These are phyloP conservation scores for Botrytis pseudocinerea DNA, from an alignment of 2,329 filamentous ascomycete species.

Conservation along the genomic window DNA sequence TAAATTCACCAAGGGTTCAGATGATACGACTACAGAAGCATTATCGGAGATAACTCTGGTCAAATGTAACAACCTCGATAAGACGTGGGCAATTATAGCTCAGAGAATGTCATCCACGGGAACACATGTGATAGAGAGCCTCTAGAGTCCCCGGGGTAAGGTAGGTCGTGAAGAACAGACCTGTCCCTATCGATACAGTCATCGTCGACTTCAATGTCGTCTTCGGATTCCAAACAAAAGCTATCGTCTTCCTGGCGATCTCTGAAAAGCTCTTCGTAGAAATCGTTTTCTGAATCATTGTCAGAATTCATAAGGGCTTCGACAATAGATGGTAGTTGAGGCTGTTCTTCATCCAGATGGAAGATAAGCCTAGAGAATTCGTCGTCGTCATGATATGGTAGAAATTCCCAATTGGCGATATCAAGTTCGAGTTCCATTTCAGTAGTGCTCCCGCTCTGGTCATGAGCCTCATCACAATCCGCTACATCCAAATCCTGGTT, in stretches of 20 bases:
- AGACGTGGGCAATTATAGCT: background rate
- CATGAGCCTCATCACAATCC: background rate
- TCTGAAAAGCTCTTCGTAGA: background rate
- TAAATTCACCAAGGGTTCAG: too few relatives aligned
- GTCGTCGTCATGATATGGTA: background rate
- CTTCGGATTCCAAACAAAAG: background rate
- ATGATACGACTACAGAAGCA: too few relatives aligned
- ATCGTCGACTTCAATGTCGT: background rate
- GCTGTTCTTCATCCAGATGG: background rate
- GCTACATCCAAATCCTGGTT: background rate
- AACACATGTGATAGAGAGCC: background rate
- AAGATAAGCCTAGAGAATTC: background rate
- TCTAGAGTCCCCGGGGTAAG: background rate
- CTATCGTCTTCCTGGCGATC: background rate
- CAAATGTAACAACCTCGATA: background rate
- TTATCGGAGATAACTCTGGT: too few relatives aligned
- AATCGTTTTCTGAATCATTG: background rate
- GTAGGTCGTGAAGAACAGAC: background rate
- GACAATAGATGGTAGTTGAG: rapidly evolving
- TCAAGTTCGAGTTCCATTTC: background rate
- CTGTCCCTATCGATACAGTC: too few relatives aligned
- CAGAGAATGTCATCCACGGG: background rate
- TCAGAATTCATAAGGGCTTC: background rate
- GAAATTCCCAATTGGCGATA: background rate
- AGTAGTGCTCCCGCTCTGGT: rapidly evolving